Evolutionary conservation across 164 flowering plant species (phyloP).

Genomic region (Nymphaea thermarum): DNA sequence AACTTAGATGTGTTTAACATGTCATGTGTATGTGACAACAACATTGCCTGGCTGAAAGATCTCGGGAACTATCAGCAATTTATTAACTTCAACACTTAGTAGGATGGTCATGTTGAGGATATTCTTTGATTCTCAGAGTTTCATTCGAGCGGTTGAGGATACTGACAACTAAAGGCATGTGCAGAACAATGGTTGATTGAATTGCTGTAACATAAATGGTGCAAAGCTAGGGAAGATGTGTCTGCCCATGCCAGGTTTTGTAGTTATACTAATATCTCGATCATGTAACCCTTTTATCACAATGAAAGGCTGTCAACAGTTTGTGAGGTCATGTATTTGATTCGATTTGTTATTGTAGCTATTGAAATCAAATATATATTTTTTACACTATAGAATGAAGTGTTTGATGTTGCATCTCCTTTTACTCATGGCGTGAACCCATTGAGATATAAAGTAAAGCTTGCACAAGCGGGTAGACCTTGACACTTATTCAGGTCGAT

Average conservation of each 20-base stretch:
- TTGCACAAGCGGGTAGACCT: too few species aligned
- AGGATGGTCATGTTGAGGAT: background rate
- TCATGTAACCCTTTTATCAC: background rate
- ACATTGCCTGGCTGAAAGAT: too few species aligned
- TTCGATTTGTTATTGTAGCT: background rate
- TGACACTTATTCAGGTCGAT: too few species aligned
- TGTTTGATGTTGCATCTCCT: too few species aligned
- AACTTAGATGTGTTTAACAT: background rate
- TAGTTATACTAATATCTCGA: background rate
- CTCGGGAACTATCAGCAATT: background rate
- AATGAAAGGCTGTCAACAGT: background rate
- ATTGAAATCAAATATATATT: background rate
- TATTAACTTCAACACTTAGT: background rate
- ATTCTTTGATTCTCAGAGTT: background rate
- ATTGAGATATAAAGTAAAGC: too few species aligned
- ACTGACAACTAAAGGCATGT: background rate
- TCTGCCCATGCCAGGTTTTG: background rate
- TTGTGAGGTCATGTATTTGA: background rate
- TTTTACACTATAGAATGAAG: too few species aligned
- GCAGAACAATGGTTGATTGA: background rate
- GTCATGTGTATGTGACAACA: background rate
- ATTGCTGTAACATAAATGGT: background rate
- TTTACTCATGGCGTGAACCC: too few species aligned
- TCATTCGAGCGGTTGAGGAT: background rate
- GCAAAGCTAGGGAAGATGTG: too few species aligned